Conservation (phyloP, 345 rosid species). For the Kandelia obovata region DNA sequence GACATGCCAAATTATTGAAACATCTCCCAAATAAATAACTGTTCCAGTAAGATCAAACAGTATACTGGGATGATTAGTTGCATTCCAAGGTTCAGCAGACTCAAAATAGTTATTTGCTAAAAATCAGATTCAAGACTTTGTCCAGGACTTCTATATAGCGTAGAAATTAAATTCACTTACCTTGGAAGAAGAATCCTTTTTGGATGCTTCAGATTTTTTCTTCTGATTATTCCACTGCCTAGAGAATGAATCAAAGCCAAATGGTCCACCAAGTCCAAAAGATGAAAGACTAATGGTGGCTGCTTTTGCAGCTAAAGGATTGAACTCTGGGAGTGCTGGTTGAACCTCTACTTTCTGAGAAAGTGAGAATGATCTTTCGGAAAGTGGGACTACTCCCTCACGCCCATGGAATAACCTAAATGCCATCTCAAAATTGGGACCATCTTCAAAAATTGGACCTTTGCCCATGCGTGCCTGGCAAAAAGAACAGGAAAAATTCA, state of each 20-base stretch:
- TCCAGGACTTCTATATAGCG: not conserved
- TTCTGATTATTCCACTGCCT: slow-evolving; percentile 57
- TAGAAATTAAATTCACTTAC: slow-evolving; percentile 28
- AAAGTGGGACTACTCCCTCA: slow-evolving; percentile 95
- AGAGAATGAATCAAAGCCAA: slow-evolving; percentile 76
- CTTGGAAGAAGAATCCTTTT: slow-evolving; percentile 63
- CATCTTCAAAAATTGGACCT: slow-evolving; percentile 99
- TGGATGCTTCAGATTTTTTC: slow-evolving; percentile 54
- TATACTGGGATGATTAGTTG: not conserved
- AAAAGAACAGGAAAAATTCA: not conserved
- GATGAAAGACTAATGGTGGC: slow-evolving; percentile 95
- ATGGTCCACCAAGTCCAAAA: slow-evolving; percentile 80
- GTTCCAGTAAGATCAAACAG: not conserved
- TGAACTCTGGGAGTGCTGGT: slow-evolving; percentile 45
- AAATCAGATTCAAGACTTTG: not conserved
- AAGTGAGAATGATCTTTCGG: slow-evolving; percentile 37
- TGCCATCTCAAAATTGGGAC: slow-evolving; percentile 87
- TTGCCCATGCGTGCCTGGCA: slow-evolving; percentile 52
- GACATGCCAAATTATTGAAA: not conserved
- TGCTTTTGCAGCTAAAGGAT: slow-evolving; percentile 95
- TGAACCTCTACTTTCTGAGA: slow-evolving; percentile 34
- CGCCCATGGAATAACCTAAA: slow-evolving; percentile 90
- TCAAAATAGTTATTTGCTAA: not conserved
- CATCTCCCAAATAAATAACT: not conserved
- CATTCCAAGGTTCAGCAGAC: not conserved